Percentiles rank a stretch among this genome's conserved stretches.
Evolutionary conservation across 306 rosid species (phyloP).

Genomic region (Begonia peltatifolia): DNA sequence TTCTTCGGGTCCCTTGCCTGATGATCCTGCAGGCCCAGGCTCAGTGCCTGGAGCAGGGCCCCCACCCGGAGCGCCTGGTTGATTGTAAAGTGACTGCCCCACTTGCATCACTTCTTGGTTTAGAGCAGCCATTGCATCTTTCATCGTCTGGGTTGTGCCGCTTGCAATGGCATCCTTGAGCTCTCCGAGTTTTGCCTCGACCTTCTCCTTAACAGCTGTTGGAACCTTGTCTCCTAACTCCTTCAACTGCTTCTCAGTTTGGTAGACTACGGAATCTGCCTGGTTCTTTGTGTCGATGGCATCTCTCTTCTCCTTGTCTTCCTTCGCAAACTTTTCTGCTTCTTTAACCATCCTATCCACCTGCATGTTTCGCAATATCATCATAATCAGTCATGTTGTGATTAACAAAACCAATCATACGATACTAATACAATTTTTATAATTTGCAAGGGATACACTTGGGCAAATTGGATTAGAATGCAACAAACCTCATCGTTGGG

Average conservation of each 20-base stretch:
- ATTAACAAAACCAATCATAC: background rate
- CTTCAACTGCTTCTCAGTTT: slow-evolving; percentile 87
- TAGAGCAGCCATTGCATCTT: slow-evolving; percentile 83
- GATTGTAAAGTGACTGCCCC: slow-evolving; percentile 83
- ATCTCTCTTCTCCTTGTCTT: slow-evolving; percentile 91
- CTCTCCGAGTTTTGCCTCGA: slow-evolving; percentile 70
- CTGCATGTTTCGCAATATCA: slow-evolving; percentile 20
- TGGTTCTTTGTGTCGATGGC: slow-evolving; percentile 88
- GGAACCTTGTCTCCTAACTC: slow-evolving; percentile 92
- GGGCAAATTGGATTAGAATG: too few relatives aligned
- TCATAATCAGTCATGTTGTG: slow-evolving; percentile 2
- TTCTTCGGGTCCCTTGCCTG: slow-evolving; percentile 55
- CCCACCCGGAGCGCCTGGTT: slow-evolving; percentile 41
- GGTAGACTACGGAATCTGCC: slow-evolving; percentile 87
- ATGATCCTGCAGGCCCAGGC: slow-evolving; percentile 54
- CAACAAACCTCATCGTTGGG: slow-evolving; percentile 72
- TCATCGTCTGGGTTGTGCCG: slow-evolving; percentile 58
- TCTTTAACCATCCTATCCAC: slow-evolving; percentile 73
- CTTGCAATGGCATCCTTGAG: slow-evolving; percentile 71
- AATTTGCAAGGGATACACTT: background rate
- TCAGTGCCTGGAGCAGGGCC: slow-evolving; percentile 45
- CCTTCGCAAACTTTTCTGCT: slow-evolving; percentile 66
- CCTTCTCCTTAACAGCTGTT: slow-evolving; percentile 81
- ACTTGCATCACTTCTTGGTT: slow-evolving; percentile 96
- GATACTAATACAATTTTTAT: background rate